phyloP scores from a whole-genome alignment of 2,329 filamentous ascomycete species.

The Sarocladium oryzae region DNA sequence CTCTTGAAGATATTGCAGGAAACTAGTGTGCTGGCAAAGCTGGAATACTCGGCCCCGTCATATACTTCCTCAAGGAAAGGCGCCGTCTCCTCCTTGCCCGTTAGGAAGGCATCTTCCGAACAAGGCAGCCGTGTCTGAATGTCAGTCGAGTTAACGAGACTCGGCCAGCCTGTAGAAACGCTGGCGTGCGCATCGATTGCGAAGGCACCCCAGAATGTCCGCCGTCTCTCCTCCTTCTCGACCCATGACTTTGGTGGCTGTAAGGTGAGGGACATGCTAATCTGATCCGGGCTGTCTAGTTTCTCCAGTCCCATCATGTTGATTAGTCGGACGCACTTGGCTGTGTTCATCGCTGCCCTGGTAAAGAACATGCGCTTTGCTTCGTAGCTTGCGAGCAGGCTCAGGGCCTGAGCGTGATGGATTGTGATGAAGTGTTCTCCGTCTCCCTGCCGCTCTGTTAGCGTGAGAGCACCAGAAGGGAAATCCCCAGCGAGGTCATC shows the following conservation, averaged over 20 bases:
- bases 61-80: constrained; percentile 59
- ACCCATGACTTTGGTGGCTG: constrained; percentile 71
- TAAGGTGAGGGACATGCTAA: constrained; percentile 64
- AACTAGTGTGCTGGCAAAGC: constrained; percentile 66
- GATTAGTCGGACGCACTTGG: constrained; percentile 61
- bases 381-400: constrained; percentile 68
- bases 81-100: constrained; percentile 56
- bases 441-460: constrained; percentile 41
- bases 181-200: constrained; percentile 78
- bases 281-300: constrained; percentile 58
- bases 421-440: constrained; percentile 76
- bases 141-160: constrained; percentile 58
- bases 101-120: constrained; percentile 69
- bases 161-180: constrained; percentile 87
- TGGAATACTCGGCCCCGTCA: constrained; percentile 55
- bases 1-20: constrained; percentile 74
- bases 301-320: constrained; percentile 84
- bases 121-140: constrained; percentile 74
- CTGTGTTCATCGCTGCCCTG: constrained; percentile 74
- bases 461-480: neutral
- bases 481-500: neutral
- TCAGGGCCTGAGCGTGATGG: constrained; percentile 76
- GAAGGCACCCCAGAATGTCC: constrained; percentile 83
- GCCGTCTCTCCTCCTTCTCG: constrained; percentile 67
- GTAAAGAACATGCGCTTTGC: constrained; percentile 83